Evolutionary conservation across 2,329 filamentous ascomycete species (phyloP).

Genomic region (Incumbomyces lentus): DNA sequence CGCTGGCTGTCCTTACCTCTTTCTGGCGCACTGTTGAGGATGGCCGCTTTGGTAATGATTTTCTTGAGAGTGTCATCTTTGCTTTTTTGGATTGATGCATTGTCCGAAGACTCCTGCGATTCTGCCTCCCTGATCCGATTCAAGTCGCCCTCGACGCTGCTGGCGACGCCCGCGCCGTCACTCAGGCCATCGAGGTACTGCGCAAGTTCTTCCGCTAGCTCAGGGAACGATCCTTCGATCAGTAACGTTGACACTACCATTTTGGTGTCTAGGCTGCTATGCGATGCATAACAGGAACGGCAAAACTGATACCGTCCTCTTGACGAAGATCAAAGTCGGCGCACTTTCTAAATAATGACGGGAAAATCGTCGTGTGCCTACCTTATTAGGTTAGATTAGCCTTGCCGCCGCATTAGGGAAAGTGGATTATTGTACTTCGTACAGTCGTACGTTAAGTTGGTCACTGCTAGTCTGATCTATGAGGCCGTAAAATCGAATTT

Average conservation of each 20-base stretch:
- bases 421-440: no score
- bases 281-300: no score
- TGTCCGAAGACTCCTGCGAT: slow-evolving; percentile 41
- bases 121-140: slow-evolving; percentile 44
- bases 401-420: no score
- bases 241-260: slow-evolving; percentile 55
- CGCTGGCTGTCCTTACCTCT: slow-evolving; percentile 46
- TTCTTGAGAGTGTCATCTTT: slow-evolving; percentile 80
- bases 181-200: slow-evolving; percentile 81
- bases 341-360: slow-evolving; percentile 1
- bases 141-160: slow-evolving; percentile 61
- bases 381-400: no score
- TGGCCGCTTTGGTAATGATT: slow-evolving; percentile 68
- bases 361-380: no score
- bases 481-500: no score
- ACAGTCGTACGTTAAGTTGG: no score
- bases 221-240: slow-evolving; percentile 86
- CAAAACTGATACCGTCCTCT: no score
- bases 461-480: no score
- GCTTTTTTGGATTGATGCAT: slow-evolving; percentile 36
- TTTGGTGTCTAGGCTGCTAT: slow-evolving; percentile 4
- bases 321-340: neutral
- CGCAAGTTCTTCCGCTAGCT: slow-evolving; percentile 88
- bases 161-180: slow-evolving; percentile 46
- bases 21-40: slow-evolving; percentile 77